Percentiles rank a stretch among this genome's conserved stretches.
These are phyloP conservation scores for Abrus precatorius DNA, from an alignment of 306 rosid genomes.

Conservation along the genomic window DNA sequence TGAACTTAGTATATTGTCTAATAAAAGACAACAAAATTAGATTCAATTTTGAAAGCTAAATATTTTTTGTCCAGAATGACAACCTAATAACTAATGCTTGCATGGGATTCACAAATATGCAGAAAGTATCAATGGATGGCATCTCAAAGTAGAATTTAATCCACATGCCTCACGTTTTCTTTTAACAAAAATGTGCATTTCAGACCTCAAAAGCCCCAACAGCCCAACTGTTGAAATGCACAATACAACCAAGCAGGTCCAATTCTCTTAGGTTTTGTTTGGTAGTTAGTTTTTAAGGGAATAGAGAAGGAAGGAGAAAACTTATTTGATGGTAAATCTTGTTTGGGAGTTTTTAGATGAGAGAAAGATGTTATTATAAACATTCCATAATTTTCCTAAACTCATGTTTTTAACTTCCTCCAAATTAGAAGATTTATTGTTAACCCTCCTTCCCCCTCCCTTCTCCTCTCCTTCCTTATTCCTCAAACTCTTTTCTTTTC, in stretches of 20 bases:
- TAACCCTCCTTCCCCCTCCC: too few relatives aligned
- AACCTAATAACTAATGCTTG: conserved; percentile 13
- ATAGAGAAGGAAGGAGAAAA: too few relatives aligned
- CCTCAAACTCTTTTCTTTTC: too few relatives aligned
- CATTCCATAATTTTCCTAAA: too few relatives aligned
- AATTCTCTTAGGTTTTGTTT: neutral
- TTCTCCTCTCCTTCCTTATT: too few relatives aligned
- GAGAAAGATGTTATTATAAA: too few relatives aligned
- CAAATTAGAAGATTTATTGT: too few relatives aligned
- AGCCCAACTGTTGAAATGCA: conserved; percentile 7
- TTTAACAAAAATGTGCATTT: conserved; percentile 17
- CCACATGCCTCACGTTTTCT: conserved; percentile 16
- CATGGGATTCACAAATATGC: neutral
- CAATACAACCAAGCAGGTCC: neutral
- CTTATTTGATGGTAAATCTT: too few relatives aligned
- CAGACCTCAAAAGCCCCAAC: conserved; percentile 21
- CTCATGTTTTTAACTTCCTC: too few relatives aligned
- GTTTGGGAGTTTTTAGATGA: too few relatives aligned
- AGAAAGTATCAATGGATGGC: conserved; percentile 1
- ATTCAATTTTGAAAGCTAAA: conserved; percentile 17
- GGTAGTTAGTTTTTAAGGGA: too few relatives aligned
- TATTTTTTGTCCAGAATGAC: conserved; percentile 1
- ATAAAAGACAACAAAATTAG: neutral
- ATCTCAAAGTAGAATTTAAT: conserved; percentile 28
- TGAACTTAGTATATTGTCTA: neutral